These are phyloP conservation scores for Pulveroboletus sp. DNA, from an alignment of 768 basidiomycete species.

Conservation along the genomic window DNA sequence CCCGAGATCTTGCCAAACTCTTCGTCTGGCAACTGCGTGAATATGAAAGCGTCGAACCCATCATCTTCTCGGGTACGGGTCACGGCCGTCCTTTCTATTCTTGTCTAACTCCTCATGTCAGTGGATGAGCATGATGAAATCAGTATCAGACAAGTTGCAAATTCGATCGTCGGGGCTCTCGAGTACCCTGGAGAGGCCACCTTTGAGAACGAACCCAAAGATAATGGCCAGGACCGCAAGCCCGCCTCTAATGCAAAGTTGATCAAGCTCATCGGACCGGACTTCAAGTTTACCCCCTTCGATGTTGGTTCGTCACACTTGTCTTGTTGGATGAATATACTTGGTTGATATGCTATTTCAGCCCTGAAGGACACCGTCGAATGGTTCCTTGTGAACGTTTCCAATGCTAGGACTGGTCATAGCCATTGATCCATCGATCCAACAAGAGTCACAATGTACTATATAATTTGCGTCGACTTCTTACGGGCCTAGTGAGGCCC, in stretches of 20 bases:
- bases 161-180: constrained; percentile 85
- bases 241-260: constrained; percentile 93
- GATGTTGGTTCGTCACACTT: constrained; percentile 54
- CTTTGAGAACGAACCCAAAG: constrained; percentile 63
- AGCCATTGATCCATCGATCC: constrained; percentile 13
- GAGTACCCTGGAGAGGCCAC: constrained; percentile 74
- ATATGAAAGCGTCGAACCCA: constrained; percentile 88
- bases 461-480: too few relatives aligned
- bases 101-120: constrained; percentile 24
- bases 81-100: not conserved
- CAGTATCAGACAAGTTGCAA: constrained; percentile 86
- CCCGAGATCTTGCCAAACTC: constrained; percentile 90
- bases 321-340: not conserved
- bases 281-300: constrained; percentile 91
- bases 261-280: constrained; percentile 60
- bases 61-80: constrained; percentile 80
- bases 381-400: constrained; percentile 87
- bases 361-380: constrained; percentile 76
- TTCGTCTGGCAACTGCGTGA: constrained; percentile 92
- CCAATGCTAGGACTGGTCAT: constrained; percentile 62
- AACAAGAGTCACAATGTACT: constrained; percentile 4
- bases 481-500: too few relatives aligned
- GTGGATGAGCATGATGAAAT: constrained; percentile 95
- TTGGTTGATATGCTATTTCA: constrained; percentile 23
- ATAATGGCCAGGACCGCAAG: constrained; percentile 96